A percentile compares a stretch with the other conserved stretches of the same genome.
These are phyloP conservation scores for Westerdykella ornata DNA, from an alignment of 2,329 filamentous ascomycete genomes.

Conservation along the genomic window DNA sequence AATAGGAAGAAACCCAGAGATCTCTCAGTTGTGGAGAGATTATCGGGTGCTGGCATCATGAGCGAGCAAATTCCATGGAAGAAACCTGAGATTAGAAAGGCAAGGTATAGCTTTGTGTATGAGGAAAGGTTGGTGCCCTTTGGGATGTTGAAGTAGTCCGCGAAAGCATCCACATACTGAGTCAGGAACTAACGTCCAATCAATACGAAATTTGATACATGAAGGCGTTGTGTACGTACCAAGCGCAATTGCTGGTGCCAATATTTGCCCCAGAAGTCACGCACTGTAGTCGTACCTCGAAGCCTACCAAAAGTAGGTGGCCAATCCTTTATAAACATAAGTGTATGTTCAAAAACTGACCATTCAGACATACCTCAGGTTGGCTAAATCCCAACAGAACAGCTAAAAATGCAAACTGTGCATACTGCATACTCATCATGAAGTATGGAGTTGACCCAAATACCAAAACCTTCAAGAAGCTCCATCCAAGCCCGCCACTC, in stretches of 20 bases:
- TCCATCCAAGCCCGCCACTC: conserved; percentile 2
- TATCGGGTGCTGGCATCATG: conserved; percentile 6
- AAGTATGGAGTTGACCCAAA: conserved; percentile 10
- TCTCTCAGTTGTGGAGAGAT: conserved; percentile 5
- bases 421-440: conserved; percentile 11
- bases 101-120: conserved; percentile 5
- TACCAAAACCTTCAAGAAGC: conserved; percentile 6
- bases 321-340: conserved; percentile 8
- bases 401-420: conserved; percentile 1
- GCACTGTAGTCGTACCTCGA: conserved; percentile 6
- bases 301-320: conserved; percentile 8
- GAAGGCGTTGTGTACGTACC: conserved; percentile 1
- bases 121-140: conserved; percentile 3
- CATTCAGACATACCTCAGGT: conserved; percentile 4
- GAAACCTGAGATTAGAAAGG: conserved; percentile 9
- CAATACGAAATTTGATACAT: too few species aligned
- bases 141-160: conserved; percentile 2
- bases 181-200: conserved; percentile 1
- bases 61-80: conserved; percentile 4
- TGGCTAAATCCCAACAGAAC: conserved; percentile 4
- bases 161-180: background rate
- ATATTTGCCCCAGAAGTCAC: conserved; percentile 10
- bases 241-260: conserved; percentile 11
- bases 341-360: background rate
- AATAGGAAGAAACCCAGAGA: conserved; percentile 7